Percentiles rank a stretch among this genome's conserved stretches.
Conservation (phyloP, 139 green algal genomes). For the Desmodesmus armatus region DNA sequence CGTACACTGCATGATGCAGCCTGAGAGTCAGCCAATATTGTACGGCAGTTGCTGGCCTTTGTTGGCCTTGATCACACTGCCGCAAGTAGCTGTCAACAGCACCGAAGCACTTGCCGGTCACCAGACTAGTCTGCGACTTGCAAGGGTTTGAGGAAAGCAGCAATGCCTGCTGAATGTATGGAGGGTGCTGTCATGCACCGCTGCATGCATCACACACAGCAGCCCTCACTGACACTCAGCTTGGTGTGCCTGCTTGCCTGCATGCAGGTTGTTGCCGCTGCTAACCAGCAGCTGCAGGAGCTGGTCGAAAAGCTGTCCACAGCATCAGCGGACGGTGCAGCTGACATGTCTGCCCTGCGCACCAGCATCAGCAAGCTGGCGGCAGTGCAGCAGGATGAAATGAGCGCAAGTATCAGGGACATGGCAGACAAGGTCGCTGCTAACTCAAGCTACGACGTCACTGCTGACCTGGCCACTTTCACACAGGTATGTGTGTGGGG, state of each 20-base stretch:
- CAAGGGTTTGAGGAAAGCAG: too few relatives aligned
- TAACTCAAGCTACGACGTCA: neutral
- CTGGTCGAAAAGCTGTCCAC: neutral
- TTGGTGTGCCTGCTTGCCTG: neutral
- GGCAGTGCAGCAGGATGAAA: neutral
- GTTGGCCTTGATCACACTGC: too few relatives aligned
- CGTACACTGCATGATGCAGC: too few relatives aligned
- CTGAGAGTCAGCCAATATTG: too few relatives aligned
- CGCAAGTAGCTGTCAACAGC: too few relatives aligned
- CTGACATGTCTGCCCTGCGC: neutral
- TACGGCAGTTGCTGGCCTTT: too few relatives aligned
- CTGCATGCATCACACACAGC: too few relatives aligned
- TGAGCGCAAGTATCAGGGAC: neutral
- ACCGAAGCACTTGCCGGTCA: neutral
- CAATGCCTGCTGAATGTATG: too few relatives aligned
- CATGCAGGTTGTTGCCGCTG: neutral
- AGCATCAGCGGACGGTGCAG: neutral
- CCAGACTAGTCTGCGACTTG: too few relatives aligned
- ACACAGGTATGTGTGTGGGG: neutral
- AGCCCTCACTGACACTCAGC: too few relatives aligned
- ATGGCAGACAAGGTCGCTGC: neutral
- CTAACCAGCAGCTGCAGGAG: neutral
- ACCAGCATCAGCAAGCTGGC: neutral
- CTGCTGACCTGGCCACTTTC: slow-evolving; percentile 3
- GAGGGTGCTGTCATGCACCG: too few relatives aligned